phyloP scores from a whole-genome alignment of 495 filamentous ascomycete genomes.

The Viridothelium virens region DNA sequence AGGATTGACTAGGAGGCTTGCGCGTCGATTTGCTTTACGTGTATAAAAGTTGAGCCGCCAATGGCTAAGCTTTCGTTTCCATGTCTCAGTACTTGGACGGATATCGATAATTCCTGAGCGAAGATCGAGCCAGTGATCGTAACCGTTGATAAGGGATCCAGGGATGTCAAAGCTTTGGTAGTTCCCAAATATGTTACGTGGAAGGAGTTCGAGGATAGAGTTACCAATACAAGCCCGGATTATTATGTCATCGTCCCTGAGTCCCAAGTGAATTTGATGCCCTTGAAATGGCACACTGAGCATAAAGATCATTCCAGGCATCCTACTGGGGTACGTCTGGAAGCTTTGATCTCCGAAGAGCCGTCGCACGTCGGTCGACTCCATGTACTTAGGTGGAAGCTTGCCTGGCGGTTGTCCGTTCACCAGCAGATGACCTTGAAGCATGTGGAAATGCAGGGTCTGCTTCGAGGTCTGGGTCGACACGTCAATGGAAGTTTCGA shows the following conservation, averaged over 20 bases:
- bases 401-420: conserved; percentile 43
- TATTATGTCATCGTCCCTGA: conserved; percentile 34
- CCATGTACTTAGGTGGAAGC: conserved; percentile 40
- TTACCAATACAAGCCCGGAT: conserved; percentile 31
- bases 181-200: conserved; percentile 26
- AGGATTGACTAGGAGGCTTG: conserved; percentile 24
- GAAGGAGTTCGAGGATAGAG: conserved; percentile 36
- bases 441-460: conserved; percentile 39
- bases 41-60: conserved; percentile 30
- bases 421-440: conserved; percentile 45
- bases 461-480: conserved; percentile 21
- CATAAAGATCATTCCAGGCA: conserved; percentile 42
- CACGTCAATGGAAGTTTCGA: conserved; percentile 22
- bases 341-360: conserved; percentile 47
- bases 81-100: conserved; percentile 19
- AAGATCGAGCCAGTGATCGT: conserved; percentile 30
- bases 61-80: conserved; percentile 23
- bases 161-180: conserved; percentile 26
- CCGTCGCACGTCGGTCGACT: conserved; percentile 33
- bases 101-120: conserved; percentile 28
- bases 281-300: conserved; percentile 28
- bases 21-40: conserved; percentile 14
- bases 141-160: conserved; percentile 21
- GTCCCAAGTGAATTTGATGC: conserved; percentile 45
- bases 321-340: conserved; percentile 38